phyloP scores from a whole-genome alignment of 1,139 yeast genomes.

The Zygotorulaspora mrakii region DNA sequence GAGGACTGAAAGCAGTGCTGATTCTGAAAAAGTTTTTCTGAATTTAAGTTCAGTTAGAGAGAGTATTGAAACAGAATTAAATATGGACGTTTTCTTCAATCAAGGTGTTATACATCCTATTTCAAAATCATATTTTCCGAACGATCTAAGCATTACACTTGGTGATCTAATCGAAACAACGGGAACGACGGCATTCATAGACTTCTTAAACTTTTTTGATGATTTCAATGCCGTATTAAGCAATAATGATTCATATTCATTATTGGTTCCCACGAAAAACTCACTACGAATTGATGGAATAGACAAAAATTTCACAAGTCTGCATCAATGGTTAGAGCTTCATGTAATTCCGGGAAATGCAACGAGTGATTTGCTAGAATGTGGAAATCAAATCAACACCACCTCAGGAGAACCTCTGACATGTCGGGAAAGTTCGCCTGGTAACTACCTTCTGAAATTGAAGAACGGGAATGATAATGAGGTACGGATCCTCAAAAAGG shows the following conservation, averaged over 20 bases:
- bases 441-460: slow-evolving; percentile 32
- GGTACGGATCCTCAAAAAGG: slow-evolving; percentile 61
- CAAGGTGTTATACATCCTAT: slow-evolving; percentile 85
- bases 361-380: slow-evolving; percentile 42
- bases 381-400: slow-evolving; percentile 46
- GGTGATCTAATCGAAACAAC: slow-evolving; percentile 54
- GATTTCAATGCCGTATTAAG: slow-evolving; percentile 25
- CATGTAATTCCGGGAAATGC: slow-evolving; percentile 65
- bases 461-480: slow-evolving; percentile 57
- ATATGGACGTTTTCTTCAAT: slow-evolving; percentile 68
- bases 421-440: slow-evolving; percentile 43
- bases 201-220: slow-evolving; percentile 42
- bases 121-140: slow-evolving; percentile 55
- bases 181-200: slow-evolving; percentile 45
- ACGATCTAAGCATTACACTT: slow-evolving; percentile 50
- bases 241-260: slow-evolving; percentile 44
- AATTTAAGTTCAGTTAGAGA: slow-evolving; percentile 33
- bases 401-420: slow-evolving; percentile 42
- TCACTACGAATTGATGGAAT: slow-evolving; percentile 44
- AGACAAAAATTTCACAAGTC: slow-evolving; percentile 34
- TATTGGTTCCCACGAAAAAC: slow-evolving; percentile 68
- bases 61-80: slow-evolving; percentile 36
- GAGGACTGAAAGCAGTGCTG: slow-evolving; percentile 6
- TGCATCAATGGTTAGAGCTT: slow-evolving; percentile 56
- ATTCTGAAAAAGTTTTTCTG: slow-evolving; percentile 13